Evolutionary conservation across 2,329 filamentous ascomycete species (phyloP), one percentile per base, ranked within the genome.

Genomic region (Ophiostoma himal-ulmi): DNA sequence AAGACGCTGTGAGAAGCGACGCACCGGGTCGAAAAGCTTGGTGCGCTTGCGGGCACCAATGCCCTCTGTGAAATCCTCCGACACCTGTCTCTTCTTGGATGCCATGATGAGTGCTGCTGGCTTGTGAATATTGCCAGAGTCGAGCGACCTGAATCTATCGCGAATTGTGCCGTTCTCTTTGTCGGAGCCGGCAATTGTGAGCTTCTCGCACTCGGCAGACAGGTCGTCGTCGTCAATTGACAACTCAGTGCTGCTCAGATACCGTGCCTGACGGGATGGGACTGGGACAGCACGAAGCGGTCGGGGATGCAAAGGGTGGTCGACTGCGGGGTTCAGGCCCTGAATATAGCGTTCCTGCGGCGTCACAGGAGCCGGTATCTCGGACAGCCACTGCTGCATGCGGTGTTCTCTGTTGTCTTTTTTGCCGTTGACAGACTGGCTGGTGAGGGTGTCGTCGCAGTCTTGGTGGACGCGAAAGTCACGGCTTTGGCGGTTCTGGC

Each of bases 221-320:
- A 69, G 60, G 3, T 10, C 30, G 20, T 68, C 44, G 52, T 68
- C 54, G 2, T 68, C 68, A 8, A 11, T 52, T 6, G 68, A 66
- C 2, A 48, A 14, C 36, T 44, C 64, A 6, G 34, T 54, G 39
- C 36, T 70, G 68, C 44, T 52, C 62, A 68, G 22, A 34, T 69
- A 64, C 60, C 62, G 67, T 22, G 37, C 30, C 26, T 69, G 57
- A 20, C 57, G 57, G 57, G 57, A 62, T 62, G 22, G 26, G 26
- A 62, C 57, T 10, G 52, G 70, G 48, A 67, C 14, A 13, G 68
- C 62, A 41, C 60, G 69, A 5, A 73, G 73, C n/a, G 74, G 73
- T 22, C 60, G 73, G 4, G 74, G 74, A 68, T 74, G 74, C 67
- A 75, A 71, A 11, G 74, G 74, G 37, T 75, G 74, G 70, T 75